These are phyloP conservation scores for Chiua sp. DNA, from an alignment of 1,284 basidiomycete genomes.

Conservation along the genomic window DNA sequence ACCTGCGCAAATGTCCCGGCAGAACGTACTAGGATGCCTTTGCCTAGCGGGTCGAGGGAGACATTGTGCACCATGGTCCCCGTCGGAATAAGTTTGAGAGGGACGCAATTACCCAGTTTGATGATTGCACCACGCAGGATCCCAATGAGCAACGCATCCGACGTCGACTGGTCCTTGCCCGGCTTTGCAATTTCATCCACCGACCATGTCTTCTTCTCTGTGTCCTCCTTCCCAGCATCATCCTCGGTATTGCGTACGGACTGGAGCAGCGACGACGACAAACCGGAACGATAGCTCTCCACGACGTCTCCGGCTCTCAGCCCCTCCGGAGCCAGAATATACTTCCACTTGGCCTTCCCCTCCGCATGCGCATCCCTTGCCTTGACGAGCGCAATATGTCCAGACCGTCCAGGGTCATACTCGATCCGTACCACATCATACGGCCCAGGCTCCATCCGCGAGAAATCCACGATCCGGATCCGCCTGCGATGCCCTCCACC, in stretches of 20 bases:
- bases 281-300: slow-evolving; percentile 85
- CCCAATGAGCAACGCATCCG: slow-evolving; percentile 80
- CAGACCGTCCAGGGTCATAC: slow-evolving; percentile 94
- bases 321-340: slow-evolving; percentile 93
- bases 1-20: slow-evolving; percentile 91
- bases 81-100: slow-evolving; percentile 89
- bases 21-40: slow-evolving; percentile 85
- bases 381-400: slow-evolving; percentile 91
- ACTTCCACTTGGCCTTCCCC: slow-evolving; percentile 68
- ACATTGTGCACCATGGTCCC: slow-evolving; percentile 93
- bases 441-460: slow-evolving; percentile 74
- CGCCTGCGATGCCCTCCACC: slow-evolving; percentile 94
- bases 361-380: slow-evolving; percentile 56
- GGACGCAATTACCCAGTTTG: slow-evolving; percentile 94
- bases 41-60: slow-evolving; percentile 77
- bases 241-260: slow-evolving; percentile 51
- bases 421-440: slow-evolving; percentile 94
- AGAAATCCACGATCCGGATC: slow-evolving; percentile 90
- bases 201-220: slow-evolving; percentile 31
- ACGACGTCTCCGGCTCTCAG: slow-evolving; percentile 90
- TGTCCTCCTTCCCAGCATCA: slow-evolving; percentile 30
- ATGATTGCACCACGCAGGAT: slow-evolving; percentile 86
- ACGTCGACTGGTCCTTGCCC: slow-evolving; percentile 41
- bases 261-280: slow-evolving; percentile 78
- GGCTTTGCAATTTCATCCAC: slow-evolving; percentile 26